Evolutionary conservation across 805 yeast species (phyloP), one percentile per base, ranked within the genome.

Genomic region (Huiozyma sinensis): DNA sequence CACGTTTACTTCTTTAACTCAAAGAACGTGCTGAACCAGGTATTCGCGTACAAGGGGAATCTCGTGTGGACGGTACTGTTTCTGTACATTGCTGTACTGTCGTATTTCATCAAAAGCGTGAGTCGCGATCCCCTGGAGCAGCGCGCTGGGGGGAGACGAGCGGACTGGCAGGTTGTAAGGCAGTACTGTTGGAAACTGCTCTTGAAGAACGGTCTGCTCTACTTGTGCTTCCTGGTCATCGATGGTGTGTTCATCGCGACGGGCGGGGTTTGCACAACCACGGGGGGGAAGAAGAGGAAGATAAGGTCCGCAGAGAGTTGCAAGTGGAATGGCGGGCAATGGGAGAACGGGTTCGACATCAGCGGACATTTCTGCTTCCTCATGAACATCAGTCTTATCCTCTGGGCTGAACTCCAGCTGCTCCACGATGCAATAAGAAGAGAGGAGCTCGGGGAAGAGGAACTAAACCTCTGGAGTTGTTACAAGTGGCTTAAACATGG

Each of bases 321-420:
- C 45, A 50, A 57, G 28, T 30, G 38, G 7, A 47, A 47, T 12
- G 53, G 55, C 24, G 75, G 71, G 1, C 40, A 49, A 11, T 75
- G 81, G 79, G 52, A 53, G 5, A 67, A 68, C 46, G 76, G 77
- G 7, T 75, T 75, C 51, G 80, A 76, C 51, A 59, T 70, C 5
- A 72, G 77, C 35, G 79, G 80, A 1, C 81, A 76, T 53, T 69
- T 66, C 42, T 72, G 73, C 49, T 66, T 73, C 42, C 44, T 75
- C 1, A 54, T 65, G 1, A 70, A 70, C 6, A 51, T 70, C 11
- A 70, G 76, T 47, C 49, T 73, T 46, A 56, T 73, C 7, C 45
- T 72, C 0, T 65, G 69, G 65, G 44, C 54, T 29, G 73, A 69
- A 45, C 39, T 68, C 33, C 38, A 36, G 28, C 24, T 45, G 1